A percentile compares a stretch with the other conserved stretches of the same genome.
Evolutionary conservation across 495 filamentous ascomycete species (phyloP).

Genomic region (Eremomyces bilateralis): DNA sequence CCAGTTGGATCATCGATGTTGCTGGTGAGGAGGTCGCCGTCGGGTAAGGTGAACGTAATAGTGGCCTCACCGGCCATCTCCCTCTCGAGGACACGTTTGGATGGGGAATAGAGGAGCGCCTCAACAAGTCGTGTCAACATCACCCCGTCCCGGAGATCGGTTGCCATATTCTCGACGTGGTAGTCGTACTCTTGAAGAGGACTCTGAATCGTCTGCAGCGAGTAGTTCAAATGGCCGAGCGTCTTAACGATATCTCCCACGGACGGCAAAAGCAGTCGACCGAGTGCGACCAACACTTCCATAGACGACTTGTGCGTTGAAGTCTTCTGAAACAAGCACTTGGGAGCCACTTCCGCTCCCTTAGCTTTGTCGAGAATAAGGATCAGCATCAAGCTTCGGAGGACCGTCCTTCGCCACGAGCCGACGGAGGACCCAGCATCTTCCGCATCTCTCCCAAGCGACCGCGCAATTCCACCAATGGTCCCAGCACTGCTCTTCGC

Average conservation of each 20-base stretch:
- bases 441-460: slow-evolving; percentile 7
- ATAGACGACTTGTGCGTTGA: slow-evolving; percentile 34
- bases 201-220: slow-evolving; percentile 30
- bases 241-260: slow-evolving; percentile 33
- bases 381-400: slow-evolving; percentile 39
- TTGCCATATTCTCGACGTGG: slow-evolving; percentile 35
- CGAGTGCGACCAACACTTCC: slow-evolving; percentile 29
- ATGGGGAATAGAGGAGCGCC: slow-evolving; percentile 7
- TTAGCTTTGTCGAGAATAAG: slow-evolving; percentile 35
- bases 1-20: slow-evolving; percentile 10
- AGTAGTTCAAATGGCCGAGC: slow-evolving; percentile 34
- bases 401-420: slow-evolving; percentile 31
- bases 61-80: slow-evolving; percentile 10
- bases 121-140: slow-evolving; percentile 38
- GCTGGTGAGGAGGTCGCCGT: slow-evolving; percentile 18
- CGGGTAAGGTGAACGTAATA: slow-evolving; percentile 20
- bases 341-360: slow-evolving; percentile 15
- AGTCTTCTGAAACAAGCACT: slow-evolving; percentile 24
- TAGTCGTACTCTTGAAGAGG: slow-evolving; percentile 38
- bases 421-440: slow-evolving; percentile 9
- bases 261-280: slow-evolving; percentile 33
- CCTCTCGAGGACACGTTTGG: neutral
- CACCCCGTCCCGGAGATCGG: slow-evolving; percentile 43
- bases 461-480: slow-evolving; percentile 10
- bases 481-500: slow-evolving; percentile 10